Evolutionary conservation across 495 filamentous ascomycete genomes (phyloP).

Genomic region (Parathielavia hyrcaniae): DNA sequence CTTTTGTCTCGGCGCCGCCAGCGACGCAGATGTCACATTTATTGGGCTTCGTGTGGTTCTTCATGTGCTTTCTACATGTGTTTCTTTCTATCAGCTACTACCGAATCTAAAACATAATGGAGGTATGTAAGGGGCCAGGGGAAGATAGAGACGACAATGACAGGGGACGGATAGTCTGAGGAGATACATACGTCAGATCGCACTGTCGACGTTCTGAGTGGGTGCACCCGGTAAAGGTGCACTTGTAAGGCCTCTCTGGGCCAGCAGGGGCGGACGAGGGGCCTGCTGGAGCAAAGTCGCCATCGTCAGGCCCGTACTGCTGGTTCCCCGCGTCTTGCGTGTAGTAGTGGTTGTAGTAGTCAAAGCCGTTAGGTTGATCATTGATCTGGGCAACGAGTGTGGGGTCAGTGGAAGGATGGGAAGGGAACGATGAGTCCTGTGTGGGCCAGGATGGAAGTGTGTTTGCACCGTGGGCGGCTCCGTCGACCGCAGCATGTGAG

Average conservation of each 20-base stretch:
- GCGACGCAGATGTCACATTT: slow-evolving; percentile 5
- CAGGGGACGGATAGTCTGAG: no score
- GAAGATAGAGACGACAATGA: no score
- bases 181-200: slow-evolving; percentile 8
- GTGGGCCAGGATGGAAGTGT: not conserved
- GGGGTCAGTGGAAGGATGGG: not conserved
- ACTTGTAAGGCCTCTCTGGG: not conserved
- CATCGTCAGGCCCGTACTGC: not conserved
- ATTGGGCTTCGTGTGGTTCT: slow-evolving; percentile 30
- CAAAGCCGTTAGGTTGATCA: not conserved
- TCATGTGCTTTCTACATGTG: slow-evolving; percentile 17
- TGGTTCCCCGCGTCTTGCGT: not conserved
- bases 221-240: not conserved
- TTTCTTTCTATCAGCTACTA: no score
- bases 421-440: not conserved
- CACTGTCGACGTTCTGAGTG: not conserved
- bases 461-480: not conserved
- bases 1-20: slow-evolving; percentile 13
- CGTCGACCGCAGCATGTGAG: not conserved
- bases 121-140: not conserved
- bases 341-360: not conserved
- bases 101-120: no score
- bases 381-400: not conserved
- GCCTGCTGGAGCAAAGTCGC: not conserved
- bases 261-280: not conserved